A percentile compares a stretch with the other conserved stretches of the same genome.
phyloP scores from a whole-genome alignment of 129 eudicot species.

The Silybum marianum region DNA sequence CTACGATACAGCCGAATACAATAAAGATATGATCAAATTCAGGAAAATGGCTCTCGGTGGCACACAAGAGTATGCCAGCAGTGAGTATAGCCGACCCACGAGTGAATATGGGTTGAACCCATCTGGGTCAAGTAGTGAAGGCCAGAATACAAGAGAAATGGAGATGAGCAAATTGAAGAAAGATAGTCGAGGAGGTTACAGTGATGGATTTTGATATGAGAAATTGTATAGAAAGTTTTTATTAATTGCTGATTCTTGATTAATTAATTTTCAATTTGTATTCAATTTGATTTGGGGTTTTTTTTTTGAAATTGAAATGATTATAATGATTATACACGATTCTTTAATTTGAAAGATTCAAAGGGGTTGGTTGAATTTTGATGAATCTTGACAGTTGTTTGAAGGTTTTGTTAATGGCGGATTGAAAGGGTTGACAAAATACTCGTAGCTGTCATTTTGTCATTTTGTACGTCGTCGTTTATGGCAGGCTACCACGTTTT shows the following conservation, averaged over 20 bases:
- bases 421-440: constrained; percentile 26
- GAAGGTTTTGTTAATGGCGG: constrained; percentile 21
- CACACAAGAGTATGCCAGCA: constrained; percentile 72
- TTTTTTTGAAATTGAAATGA: constrained; percentile 19
- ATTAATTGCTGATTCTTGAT: constrained; percentile 25
- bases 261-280: constrained; percentile 7
- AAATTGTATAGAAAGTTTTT: constrained; percentile 27
- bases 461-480: constrained; percentile 3
- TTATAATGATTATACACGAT: constrained; percentile 17
- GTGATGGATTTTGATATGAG: constrained; percentile 40
- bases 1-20: constrained; percentile 71
- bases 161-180: constrained; percentile 59
- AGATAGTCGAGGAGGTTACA: constrained; percentile 56
- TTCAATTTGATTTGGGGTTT: neutral
- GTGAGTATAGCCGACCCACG: constrained; percentile 73
- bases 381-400: constrained; percentile 26
- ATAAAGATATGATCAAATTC: constrained; percentile 77
- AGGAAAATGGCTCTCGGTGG: constrained; percentile 66
- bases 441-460: constrained; percentile 29
- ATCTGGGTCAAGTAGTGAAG: constrained; percentile 87
- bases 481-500: constrained; percentile 31
- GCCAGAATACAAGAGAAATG: constrained; percentile 76
- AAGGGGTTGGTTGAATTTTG: constrained; percentile 26
- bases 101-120: constrained; percentile 82
- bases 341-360: constrained; percentile 25